These are phyloP conservation scores for Phytophthora crassamura DNA, from an alignment of 352 stramenopile species.

Conservation along the genomic window DNA sequence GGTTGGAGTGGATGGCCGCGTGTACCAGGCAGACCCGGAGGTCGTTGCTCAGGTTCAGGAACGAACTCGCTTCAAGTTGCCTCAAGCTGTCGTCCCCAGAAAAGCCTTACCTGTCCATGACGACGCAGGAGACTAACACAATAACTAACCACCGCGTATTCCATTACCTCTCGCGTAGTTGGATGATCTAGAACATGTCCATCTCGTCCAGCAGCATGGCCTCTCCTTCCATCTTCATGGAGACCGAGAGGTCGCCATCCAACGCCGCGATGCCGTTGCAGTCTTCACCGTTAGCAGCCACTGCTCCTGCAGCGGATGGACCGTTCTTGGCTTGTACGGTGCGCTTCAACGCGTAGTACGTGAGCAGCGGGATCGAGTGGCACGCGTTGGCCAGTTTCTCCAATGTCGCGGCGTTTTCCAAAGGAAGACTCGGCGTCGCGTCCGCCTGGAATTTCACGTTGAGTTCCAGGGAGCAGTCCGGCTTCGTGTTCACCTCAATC, in stretches of 20 bases:
- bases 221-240: slow-evolving; percentile 87
- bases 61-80: slow-evolving; percentile 56
- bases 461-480: slow-evolving; percentile 72
- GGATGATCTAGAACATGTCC: slow-evolving; percentile 72
- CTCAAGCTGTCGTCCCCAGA: slow-evolving; percentile 46
- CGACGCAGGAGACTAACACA: slow-evolving; percentile 24
- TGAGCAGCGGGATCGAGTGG: slow-evolving; percentile 81
- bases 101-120: slow-evolving; percentile 28
- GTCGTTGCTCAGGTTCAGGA: slow-evolving; percentile 60
- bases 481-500: slow-evolving; percentile 70
- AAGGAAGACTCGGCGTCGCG: slow-evolving; percentile 25
- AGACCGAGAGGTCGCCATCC: slow-evolving; percentile 71
- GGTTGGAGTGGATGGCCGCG: slow-evolving; percentile 80
- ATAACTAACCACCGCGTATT: not conserved
- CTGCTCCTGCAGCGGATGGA: slow-evolving; percentile 22
- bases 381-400: slow-evolving; percentile 60
- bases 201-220: slow-evolving; percentile 89
- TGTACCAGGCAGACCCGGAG: slow-evolving; percentile 82
- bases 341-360: slow-evolving; percentile 80
- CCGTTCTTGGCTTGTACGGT: slow-evolving; percentile 54
- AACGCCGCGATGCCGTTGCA: slow-evolving; percentile 81
- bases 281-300: slow-evolving; percentile 50
- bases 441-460: slow-evolving; percentile 64
- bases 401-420: slow-evolving; percentile 53
- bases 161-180: no score